Conservation (phyloP, 495 filamentous ascomycete species). For the Elaphomyces granulatus region DNA sequence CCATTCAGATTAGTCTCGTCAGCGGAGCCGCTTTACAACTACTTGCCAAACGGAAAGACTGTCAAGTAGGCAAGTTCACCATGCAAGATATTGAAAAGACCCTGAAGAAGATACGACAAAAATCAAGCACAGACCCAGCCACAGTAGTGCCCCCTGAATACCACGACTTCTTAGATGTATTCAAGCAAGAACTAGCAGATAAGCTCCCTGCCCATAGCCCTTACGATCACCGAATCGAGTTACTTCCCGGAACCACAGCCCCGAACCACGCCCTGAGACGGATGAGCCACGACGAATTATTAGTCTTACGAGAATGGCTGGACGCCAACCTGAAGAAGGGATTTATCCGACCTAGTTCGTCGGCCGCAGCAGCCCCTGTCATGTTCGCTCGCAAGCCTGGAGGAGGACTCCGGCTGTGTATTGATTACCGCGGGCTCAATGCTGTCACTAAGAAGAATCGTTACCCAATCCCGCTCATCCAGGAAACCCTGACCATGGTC, state of each 20-base stretch:
- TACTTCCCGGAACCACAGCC: not conserved
- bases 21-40: not conserved
- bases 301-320: not conserved
- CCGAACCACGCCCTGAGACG: not conserved
- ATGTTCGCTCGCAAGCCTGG: not conserved
- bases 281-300: not conserved
- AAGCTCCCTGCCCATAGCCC: not conserved
- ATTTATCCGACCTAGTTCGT: not conserved
- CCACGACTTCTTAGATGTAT: not conserved
- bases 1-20: not conserved
- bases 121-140: not conserved
- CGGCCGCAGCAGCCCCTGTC: not conserved
- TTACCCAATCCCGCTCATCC: not conserved
- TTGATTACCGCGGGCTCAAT: not conserved
- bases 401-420: not conserved
- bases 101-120: not conserved
- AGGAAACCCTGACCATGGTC: not conserved
- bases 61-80: not conserved
- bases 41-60: not conserved
- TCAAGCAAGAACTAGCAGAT: not conserved
- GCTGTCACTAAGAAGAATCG: not conserved
- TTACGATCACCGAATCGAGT: not conserved
- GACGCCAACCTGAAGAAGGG: not conserved
- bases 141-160: not conserved
- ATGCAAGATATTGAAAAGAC: not conserved